Evolutionary conservation across 768 basidiomycete species (phyloP).

Genomic region (Cytidiella melzeri): DNA sequence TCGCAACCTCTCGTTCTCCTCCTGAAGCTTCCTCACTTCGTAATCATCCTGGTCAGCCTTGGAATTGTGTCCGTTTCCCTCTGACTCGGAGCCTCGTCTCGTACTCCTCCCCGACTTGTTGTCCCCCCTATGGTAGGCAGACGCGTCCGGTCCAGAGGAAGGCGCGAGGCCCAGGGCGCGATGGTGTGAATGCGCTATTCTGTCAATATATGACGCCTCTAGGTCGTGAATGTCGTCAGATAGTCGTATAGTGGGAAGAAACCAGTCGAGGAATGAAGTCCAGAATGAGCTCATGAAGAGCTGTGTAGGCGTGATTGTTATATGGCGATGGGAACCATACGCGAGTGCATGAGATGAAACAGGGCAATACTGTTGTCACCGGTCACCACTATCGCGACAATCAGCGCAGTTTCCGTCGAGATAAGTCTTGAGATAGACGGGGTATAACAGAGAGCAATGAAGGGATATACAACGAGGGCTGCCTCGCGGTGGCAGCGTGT

Average conservation of each 20-base stretch:
- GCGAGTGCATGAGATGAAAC: slow-evolving; percentile 7
- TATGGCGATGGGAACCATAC: not conserved
- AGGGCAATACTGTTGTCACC: not conserved
- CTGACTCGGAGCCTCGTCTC: slow-evolving; percentile 6
- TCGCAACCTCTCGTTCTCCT: slow-evolving; percentile 19
- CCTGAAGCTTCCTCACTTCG: slow-evolving; percentile 16
- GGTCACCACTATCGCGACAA: slow-evolving; percentile 3
- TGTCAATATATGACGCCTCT: slow-evolving; percentile 10
- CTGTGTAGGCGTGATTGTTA: slow-evolving; percentile 2
- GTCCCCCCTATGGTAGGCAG: slow-evolving; percentile 4
- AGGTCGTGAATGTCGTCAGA: slow-evolving; percentile 24
- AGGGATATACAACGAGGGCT: not conserved
- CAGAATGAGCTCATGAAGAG: slow-evolving; percentile 25
- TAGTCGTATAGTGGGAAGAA: slow-evolving; percentile 25
- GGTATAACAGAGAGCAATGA: not conserved
- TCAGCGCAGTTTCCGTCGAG: not conserved
- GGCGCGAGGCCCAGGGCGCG: slow-evolving; percentile 7
- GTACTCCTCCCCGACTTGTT: slow-evolving; percentile 12
- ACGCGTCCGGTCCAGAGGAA: slow-evolving; percentile 1
- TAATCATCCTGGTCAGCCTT: slow-evolving; percentile 1
- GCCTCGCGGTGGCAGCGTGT: slow-evolving; percentile 6
- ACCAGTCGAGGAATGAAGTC: slow-evolving; percentile 23
- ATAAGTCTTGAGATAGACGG: slow-evolving; percentile 7
- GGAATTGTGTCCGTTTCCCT: not conserved
- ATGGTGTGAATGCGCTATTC: slow-evolving; percentile 10